Percentiles rank a stretch among this genome's conserved stretches.
phyloP scores from a whole-genome alignment of 2,329 filamentous ascomycete genomes.

The Colletotrichum truncatum region DNA sequence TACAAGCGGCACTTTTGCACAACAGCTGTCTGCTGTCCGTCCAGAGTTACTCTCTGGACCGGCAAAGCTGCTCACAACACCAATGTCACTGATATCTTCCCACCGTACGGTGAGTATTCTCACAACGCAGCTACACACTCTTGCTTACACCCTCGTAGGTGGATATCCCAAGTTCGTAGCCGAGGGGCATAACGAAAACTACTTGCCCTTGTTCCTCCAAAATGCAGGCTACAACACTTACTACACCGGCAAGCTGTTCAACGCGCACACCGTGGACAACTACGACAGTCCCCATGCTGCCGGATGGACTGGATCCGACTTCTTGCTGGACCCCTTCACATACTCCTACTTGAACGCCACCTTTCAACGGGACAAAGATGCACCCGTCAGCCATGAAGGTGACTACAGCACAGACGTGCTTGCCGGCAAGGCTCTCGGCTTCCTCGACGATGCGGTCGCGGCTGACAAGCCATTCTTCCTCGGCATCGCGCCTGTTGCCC shows the following conservation, averaged over 20 bases:
- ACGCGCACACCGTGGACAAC: conserved; percentile 55
- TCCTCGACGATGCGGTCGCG: conserved; percentile 67
- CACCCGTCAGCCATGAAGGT: conserved; percentile 44
- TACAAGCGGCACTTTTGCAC: conserved; percentile 71
- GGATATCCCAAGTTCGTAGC: conserved; percentile 58
- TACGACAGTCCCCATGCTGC: conserved; percentile 59
- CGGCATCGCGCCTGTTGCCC: conserved; percentile 70
- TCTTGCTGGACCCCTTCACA: conserved; percentile 72
- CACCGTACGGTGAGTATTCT: conserved; percentile 44
- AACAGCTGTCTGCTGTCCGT: conserved; percentile 70
- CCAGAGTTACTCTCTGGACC: conserved; percentile 68
- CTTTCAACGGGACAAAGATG: conserved; percentile 66
- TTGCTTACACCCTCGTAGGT: conserved; percentile 32
- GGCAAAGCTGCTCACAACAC: conserved; percentile 75
- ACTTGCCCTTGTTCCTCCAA: conserved; percentile 60
- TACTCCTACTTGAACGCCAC: conserved; percentile 74
- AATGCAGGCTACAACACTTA: conserved; percentile 60
- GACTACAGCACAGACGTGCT: conserved; percentile 63
- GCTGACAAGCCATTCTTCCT: conserved; percentile 72
- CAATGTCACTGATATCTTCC: conserved; percentile 67
- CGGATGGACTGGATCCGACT: conserved; percentile 63
- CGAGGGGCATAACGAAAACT: conserved; percentile 57
- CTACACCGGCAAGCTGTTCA: conserved; percentile 64
- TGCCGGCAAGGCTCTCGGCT: conserved; percentile 64
- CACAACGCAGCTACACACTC: background rate